These are phyloP conservation scores for Citrullus colocynthis DNA, from an alignment of 306 rosid species.

Conservation along the genomic window DNA sequence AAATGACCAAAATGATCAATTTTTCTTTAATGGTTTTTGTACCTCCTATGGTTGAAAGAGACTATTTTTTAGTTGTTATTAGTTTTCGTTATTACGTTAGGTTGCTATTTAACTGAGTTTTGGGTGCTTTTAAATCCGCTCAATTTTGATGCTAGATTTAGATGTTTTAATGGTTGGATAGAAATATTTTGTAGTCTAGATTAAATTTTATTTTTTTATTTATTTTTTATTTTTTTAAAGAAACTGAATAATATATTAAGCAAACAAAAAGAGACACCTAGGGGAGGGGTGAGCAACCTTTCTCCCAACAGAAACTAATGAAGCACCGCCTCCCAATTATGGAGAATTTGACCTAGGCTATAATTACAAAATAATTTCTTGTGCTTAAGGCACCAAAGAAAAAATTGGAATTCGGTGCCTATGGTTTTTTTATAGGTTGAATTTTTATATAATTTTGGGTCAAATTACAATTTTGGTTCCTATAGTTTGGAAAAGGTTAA, in stretches of 20 bases:
- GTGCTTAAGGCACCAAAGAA: not conserved
- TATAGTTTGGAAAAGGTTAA: too few species aligned
- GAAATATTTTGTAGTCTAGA: not conserved
- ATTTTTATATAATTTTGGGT: too few species aligned
- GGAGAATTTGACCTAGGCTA: not conserved
- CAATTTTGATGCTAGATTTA: not conserved
- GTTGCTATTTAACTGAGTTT: not conserved
- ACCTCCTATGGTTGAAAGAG: not conserved
- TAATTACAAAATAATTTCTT: not conserved
- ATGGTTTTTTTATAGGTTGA: not conserved
- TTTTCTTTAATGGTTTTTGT: not conserved
- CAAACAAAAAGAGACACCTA: not conserved
- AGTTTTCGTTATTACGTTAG: not conserved
- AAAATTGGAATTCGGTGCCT: too few species aligned
- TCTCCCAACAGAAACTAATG: not conserved
- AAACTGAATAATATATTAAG: too few species aligned
- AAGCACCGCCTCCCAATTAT: not conserved
- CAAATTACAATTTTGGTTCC: too few species aligned
- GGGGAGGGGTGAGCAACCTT: not conserved
- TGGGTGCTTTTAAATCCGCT: not conserved
- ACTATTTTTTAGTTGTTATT: not conserved
- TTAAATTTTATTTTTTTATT: not conserved
- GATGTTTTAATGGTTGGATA: not conserved
- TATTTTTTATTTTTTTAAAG: too few species aligned
- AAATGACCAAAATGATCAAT: not conserved